Percentiles rank a stretch among this genome's conserved stretches.
Conservation (phyloP, 345 rosid genomes). For the Pistacia atlantica region DNA sequence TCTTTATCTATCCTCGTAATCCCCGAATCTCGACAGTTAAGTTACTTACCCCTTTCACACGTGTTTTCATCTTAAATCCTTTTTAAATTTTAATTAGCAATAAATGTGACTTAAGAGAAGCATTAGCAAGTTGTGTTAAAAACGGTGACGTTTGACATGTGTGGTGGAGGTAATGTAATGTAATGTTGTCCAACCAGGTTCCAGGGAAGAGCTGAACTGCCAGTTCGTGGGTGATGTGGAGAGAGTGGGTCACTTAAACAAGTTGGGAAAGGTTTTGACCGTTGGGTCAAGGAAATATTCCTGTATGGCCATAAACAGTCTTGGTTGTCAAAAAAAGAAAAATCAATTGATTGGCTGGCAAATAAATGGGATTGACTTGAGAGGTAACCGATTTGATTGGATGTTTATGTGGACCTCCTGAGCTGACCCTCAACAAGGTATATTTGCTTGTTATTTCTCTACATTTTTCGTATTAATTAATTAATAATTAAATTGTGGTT, state of each 20-base stretch:
- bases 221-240: slow-evolving; percentile 23
- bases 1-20: slow-evolving; percentile 31
- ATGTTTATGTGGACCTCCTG: background rate
- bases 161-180: too few relatives aligned
- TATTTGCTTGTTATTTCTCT: background rate
- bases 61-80: background rate
- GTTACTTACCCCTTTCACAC: slow-evolving; percentile 3
- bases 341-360: slow-evolving; percentile 1
- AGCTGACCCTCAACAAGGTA: background rate
- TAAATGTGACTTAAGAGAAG: background rate
- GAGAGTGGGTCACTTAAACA: slow-evolving; percentile 4
- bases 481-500: background rate
- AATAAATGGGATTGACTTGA: background rate
- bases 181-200: slow-evolving; percentile 17
- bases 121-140: too few relatives aligned
- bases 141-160: background rate
- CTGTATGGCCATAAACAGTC: background rate
- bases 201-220: slow-evolving; percentile 12
- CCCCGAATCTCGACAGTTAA: slow-evolving; percentile 39
- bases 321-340: background rate
- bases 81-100: background rate
- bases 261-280: slow-evolving; percentile 8
- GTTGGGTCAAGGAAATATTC: background rate
- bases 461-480: background rate
- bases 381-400: background rate